Base-by-base conservation (phyloP, 352 stramenopile genomes). In the Globisporangium yorkense region DNA sequence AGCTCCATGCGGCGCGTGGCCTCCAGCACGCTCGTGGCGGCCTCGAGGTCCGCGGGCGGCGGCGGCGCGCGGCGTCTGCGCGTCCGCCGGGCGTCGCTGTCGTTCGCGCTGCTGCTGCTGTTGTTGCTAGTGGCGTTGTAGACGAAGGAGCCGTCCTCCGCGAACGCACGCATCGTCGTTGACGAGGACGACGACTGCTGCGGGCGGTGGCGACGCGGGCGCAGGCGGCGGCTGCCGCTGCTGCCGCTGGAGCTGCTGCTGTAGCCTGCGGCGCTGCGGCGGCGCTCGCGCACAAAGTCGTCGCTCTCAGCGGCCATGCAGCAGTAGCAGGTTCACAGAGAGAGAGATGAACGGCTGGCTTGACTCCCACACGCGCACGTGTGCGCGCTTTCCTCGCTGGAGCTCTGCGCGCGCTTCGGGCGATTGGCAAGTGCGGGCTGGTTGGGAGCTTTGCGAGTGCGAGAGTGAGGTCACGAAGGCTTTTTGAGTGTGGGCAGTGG, bases 1-100 rank as follows among this genome's bases (percentile, higher is more conserved):
- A 85, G 67, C 49, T 82, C 75, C 31, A 66, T 68, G 24, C 78
- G 75, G 3, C 63, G 68, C 20, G 74, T 54, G 4, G 74, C 63
- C 48, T 72, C 71, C 3, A 87, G 58, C 6, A 71, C 65, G 48
- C 64, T 84, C 29, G 62, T 67, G 27, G 71, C 58, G 49, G 75
- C 76, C 27, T 84, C 73, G 46, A 80, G 80, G 63, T 74, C 66
- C 15, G 61, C 59, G 21, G 31, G 13, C 51, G 54, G 43, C 40
- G 41, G 29, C 6, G 62, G 57, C 43, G 48, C 24, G 45, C 54
- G 53, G 21, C 51, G 57, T 16, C 62, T n/a, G 35, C 57, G 62
- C 20, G 46, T 10, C 9, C 31, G 15, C 31, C 50, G 10, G 55
- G 41, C 50, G 18, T 35, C 27, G 21, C 13, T 20, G 20, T 10